phyloP scores from a whole-genome alignment of 129 eudicot genomes.

The Silybum marianum region DNA sequence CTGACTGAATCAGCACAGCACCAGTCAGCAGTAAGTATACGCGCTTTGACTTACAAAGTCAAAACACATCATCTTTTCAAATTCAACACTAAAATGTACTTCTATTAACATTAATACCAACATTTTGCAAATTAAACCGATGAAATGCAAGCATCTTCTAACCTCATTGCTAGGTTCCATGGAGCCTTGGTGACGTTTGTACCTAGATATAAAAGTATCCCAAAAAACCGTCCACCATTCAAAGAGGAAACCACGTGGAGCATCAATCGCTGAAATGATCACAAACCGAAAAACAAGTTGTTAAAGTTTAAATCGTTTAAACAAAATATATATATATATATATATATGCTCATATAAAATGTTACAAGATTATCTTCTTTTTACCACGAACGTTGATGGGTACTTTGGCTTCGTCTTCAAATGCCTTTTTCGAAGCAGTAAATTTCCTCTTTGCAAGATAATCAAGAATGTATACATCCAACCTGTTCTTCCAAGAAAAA shows the following conservation, averaged over 20 bases:
- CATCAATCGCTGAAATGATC: conserved; percentile 55
- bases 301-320: background rate
- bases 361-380: conserved; percentile 1
- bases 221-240: conserved; percentile 74
- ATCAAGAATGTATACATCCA: conserved; percentile 74
- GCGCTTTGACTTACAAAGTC: conserved; percentile 4
- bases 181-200: conserved; percentile 41
- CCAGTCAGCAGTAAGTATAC: too few species aligned
- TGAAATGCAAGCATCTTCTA: background rate
- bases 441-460: conserved; percentile 62
- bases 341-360: background rate
- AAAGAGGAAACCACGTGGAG: conserved; percentile 63
- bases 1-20: background rate
- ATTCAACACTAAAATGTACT: background rate
- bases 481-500: conserved; percentile 43
- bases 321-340: background rate
- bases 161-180: conserved; percentile 48
- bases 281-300: background rate
- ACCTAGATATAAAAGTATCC: conserved; percentile 62
- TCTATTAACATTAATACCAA: conserved; percentile 6
- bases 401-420: conserved; percentile 65
- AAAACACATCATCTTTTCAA: conserved; percentile 13
- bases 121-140: conserved; percentile 4
- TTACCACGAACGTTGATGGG: conserved; percentile 51
- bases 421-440: conserved; percentile 42